phyloP scores from a whole-genome alignment of 2,329 filamentous ascomycete species.

The Colletotrichum noveboracense region DNA sequence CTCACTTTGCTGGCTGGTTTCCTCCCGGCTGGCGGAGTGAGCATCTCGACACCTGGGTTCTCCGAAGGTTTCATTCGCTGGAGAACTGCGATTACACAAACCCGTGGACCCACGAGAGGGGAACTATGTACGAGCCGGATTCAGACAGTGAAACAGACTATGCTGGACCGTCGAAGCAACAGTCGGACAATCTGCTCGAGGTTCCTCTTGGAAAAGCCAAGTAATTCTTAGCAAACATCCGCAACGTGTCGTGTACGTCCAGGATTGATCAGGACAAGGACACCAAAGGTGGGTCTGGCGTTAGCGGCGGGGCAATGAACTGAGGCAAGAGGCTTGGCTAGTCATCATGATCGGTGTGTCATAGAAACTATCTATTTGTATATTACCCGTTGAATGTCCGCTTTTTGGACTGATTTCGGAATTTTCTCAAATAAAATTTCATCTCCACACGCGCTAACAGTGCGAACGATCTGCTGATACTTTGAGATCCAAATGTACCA shows the following conservation, averaged over 20 bases:
- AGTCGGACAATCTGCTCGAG: not conserved
- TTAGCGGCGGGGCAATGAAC: not conserved
- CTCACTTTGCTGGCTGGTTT: not conserved
- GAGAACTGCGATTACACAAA: not conserved
- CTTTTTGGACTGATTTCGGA: too few species aligned
- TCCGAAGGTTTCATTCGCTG: not conserved
- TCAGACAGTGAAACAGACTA: not conserved
- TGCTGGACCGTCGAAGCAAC: not conserved
- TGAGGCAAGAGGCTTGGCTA: not conserved
- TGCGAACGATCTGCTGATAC: too few species aligned
- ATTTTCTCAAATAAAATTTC: too few species aligned
- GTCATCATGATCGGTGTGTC: too few species aligned
- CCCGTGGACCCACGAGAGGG: not conserved
- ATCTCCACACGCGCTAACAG: too few species aligned
- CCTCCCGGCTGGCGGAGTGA: not conserved
- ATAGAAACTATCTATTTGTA: too few species aligned
- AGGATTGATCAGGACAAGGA: not conserved
- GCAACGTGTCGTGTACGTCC: not conserved
- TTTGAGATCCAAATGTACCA: too few species aligned
- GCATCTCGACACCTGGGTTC: not conserved
- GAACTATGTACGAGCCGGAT: fast-evolving
- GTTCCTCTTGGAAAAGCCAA: not conserved
- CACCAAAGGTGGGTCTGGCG: not conserved
- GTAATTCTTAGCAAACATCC: not conserved
- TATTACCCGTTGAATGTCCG: too few species aligned